These are phyloP conservation scores for Diplocarpon mali DNA, from an alignment of 2,329 filamentous ascomycete species.

Conservation along the genomic window DNA sequence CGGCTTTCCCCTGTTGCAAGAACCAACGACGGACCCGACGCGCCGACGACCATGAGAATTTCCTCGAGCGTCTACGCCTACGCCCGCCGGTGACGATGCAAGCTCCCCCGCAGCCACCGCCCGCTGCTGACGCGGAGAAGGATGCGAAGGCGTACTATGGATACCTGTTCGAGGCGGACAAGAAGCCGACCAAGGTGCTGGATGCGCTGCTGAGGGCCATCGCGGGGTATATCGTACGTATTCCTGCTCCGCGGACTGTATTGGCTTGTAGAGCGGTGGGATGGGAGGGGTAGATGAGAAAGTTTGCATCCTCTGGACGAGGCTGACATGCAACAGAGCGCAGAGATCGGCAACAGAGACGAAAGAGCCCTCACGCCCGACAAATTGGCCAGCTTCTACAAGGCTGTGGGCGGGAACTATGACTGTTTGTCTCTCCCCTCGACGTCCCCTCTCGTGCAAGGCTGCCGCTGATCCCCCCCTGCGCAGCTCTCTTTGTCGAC, in stretches of 20 bases:
- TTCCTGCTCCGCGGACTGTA: not conserved
- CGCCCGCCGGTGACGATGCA: no score
- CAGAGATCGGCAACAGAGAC: slow-evolving; percentile 46
- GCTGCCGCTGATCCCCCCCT: slow-evolving; percentile 8
- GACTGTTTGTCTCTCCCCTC: slow-evolving; percentile 38
- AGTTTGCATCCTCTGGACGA: not conserved
- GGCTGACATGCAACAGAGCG: slow-evolving; percentile 33
- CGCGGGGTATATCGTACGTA: slow-evolving; percentile 57
- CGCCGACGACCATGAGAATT: not conserved
- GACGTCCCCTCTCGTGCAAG: slow-evolving; percentile 4
- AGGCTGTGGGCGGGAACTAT: slow-evolving; percentile 62
- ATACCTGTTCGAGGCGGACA: slow-evolving; percentile 57
- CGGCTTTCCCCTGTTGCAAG: not conserved
- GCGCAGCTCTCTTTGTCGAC: slow-evolving; percentile 60
- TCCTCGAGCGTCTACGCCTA: not conserved
- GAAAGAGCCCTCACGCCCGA: slow-evolving; percentile 46
- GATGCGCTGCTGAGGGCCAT: slow-evolving; percentile 59
- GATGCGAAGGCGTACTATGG: slow-evolving; percentile 38
- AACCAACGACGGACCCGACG: slow-evolving; percentile 1
- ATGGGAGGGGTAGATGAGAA: not conserved
- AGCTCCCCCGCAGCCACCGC: not conserved
- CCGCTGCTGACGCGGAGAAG: not conserved
- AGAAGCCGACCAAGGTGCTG: slow-evolving; percentile 54
- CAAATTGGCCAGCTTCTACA: slow-evolving; percentile 70
- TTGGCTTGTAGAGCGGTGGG: not conserved